Evolutionary conservation across 2,329 filamentous ascomycete species (phyloP).

Genomic region (Sphaerostilbella broomeana): DNA sequence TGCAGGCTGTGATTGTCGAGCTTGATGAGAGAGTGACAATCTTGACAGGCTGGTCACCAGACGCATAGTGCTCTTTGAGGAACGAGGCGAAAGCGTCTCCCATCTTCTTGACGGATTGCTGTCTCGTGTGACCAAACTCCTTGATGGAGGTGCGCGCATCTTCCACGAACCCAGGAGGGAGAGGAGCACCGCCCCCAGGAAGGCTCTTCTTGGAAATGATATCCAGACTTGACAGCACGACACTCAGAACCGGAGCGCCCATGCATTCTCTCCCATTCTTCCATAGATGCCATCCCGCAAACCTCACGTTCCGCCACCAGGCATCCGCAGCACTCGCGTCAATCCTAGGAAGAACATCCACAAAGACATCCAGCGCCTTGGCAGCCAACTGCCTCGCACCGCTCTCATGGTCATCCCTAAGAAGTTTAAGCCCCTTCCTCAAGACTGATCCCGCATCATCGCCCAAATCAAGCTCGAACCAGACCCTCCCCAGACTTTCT

Average conservation of each 20-base stretch:
- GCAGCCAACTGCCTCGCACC: conserved; percentile 53
- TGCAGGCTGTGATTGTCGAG: conserved; percentile 49
- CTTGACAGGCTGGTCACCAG: conserved; percentile 29
- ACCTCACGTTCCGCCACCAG: conserved; percentile 52
- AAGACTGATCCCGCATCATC: conserved; percentile 39
- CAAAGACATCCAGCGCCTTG: conserved; percentile 44
- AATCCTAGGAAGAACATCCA: conserved; percentile 36
- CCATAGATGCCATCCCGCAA: conserved; percentile 56
- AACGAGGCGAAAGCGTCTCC: conserved; percentile 29
- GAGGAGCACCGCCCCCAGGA: not conserved
- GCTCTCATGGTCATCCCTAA: conserved; percentile 52
- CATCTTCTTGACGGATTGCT: conserved; percentile 26
- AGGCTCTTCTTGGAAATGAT: conserved; percentile 29
- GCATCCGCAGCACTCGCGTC: conserved; percentile 23
- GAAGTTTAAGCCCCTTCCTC: conserved; percentile 36
- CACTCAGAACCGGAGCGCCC: conserved; percentile 51
- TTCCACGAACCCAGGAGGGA: conserved; percentile 12
- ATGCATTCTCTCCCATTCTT: conserved; percentile 62
- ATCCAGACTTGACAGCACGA: conserved; percentile 40
- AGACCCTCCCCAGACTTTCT: conserved; percentile 53
- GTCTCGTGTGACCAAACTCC: conserved; percentile 17
- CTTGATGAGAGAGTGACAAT: conserved; percentile 58
- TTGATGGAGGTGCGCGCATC: conserved; percentile 17
- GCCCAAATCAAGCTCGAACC: conserved; percentile 49
- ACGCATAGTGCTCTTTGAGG: conserved; percentile 20